These are phyloP conservation scores for Rhodotorula graminis DNA, from an alignment of 768 basidiomycete species.

Conservation along the genomic window DNA sequence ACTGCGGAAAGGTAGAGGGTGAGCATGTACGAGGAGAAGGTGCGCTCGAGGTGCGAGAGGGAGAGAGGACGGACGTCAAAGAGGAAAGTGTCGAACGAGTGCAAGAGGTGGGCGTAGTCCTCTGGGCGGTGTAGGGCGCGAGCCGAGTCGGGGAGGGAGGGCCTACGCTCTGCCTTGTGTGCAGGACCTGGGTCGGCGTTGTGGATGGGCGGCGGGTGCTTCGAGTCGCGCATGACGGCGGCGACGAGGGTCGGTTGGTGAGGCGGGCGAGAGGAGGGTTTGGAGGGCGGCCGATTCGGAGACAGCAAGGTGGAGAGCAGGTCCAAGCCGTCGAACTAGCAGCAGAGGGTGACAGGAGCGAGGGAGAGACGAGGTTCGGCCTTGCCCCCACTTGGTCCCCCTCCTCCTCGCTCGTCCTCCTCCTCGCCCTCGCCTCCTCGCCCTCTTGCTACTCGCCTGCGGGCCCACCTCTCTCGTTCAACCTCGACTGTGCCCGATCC, in stretches of 20 bases:
- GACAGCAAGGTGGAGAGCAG: too few relatives aligned
- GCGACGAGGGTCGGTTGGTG: not conserved
- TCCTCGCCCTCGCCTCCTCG: too few relatives aligned
- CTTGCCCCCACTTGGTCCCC: too few relatives aligned
- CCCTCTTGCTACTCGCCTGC: not conserved
- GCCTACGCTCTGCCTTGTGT: not conserved
- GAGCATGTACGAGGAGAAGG: not conserved
- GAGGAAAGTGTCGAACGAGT: constrained; percentile 47
- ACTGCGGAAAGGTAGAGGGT: constrained; percentile 5
- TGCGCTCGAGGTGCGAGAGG: not conserved
- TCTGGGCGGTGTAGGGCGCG: not conserved
- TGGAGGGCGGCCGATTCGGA: too few relatives aligned
- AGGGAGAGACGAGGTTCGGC: too few relatives aligned
- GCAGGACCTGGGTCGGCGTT: not conserved
- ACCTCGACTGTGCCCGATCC: not conserved
- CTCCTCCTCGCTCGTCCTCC: too few relatives aligned
- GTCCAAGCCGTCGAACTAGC: too few relatives aligned
- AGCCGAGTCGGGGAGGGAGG: not conserved
- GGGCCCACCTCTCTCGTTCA: not conserved
- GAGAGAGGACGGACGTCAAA: constrained; percentile 42
- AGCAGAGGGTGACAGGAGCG: too few relatives aligned
- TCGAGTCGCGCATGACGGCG: not conserved
- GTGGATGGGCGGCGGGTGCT: not conserved
- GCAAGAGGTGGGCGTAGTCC: constrained; percentile 23
- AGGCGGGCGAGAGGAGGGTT: not conserved